phyloP scores from a whole-genome alignment of 139 green algal genomes.

The Microglena sp. region DNA sequence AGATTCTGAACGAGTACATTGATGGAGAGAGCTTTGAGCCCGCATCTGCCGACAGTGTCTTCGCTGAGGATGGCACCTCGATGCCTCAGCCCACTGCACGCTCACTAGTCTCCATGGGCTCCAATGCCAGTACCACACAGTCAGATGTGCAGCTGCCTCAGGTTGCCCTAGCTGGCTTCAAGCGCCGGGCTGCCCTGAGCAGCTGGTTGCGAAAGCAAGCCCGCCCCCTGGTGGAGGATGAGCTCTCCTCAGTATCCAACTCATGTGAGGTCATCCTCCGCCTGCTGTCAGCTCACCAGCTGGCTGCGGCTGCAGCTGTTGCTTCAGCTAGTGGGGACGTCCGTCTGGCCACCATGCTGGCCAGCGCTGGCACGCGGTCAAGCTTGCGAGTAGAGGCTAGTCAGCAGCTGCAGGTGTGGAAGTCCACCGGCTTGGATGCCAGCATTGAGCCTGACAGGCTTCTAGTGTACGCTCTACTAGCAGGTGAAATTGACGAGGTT shows the following conservation, averaged over 20 bases:
- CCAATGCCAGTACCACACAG: too few species aligned
- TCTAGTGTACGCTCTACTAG: constrained; percentile 57
- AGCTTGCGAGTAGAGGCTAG: constrained; percentile 21
- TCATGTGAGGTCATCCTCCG: constrained; percentile 32
- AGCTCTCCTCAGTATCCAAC: constrained; percentile 3
- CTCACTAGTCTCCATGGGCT: too few species aligned
- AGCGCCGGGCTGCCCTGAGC: constrained; percentile 20
- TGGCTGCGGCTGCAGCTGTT: constrained; percentile 28
- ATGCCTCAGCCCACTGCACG: too few species aligned
- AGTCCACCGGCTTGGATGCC: constrained; percentile 18
- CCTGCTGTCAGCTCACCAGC: constrained; percentile 52
- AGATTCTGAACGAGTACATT: too few species aligned
- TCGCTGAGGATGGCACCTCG: too few species aligned
- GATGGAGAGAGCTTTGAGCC: too few species aligned
- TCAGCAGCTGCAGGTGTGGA: constrained; percentile 57
- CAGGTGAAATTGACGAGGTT: constrained; percentile 38
- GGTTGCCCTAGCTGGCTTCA: constrained; percentile 8
- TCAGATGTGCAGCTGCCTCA: too few species aligned
- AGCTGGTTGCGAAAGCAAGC: constrained; percentile 32
- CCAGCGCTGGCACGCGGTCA: constrained; percentile 27
- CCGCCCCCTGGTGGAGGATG: constrained; percentile 14
- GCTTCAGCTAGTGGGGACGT: constrained; percentile 55
- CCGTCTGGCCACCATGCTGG: constrained; percentile 64
- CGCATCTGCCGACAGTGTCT: too few species aligned
- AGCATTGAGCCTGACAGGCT: constrained; percentile 33